Evolutionary conservation across 257 asterid species (phyloP).

Genomic region (Anisodus tanguticus): DNA sequence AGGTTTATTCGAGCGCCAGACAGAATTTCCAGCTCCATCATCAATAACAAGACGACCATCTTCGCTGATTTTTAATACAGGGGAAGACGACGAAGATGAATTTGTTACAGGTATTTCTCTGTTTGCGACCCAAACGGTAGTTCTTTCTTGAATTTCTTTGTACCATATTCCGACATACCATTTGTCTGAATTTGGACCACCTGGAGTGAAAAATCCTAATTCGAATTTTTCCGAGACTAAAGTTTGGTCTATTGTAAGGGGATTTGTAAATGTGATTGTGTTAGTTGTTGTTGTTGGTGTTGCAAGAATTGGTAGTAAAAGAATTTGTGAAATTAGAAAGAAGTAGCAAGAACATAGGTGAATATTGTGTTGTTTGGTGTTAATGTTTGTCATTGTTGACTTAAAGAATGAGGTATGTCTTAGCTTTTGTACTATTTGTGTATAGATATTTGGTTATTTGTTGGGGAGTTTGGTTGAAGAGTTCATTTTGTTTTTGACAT

Average conservation of each 20-base stretch:
- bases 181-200: constrained; percentile 32
- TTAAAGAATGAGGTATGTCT: neutral
- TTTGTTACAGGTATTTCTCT: constrained; percentile 16
- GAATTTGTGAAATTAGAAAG: constrained; percentile 27
- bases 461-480: neutral
- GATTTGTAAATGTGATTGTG: constrained; percentile 35
- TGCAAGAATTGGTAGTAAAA: constrained; percentile 16
- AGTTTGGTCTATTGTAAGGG: constrained; percentile 34
- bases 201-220: constrained; percentile 38
- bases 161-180: constrained; percentile 46
- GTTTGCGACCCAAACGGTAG: constrained; percentile 41
- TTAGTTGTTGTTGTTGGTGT: constrained; percentile 22
- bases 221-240: constrained; percentile 33
- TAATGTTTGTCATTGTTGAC: constrained; percentile 22
- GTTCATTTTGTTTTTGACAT: neutral
- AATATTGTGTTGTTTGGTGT: neutral
- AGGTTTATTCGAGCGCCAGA: constrained; percentile 8
- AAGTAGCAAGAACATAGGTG: neutral
- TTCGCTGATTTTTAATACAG: constrained; percentile 26
- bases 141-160: neutral
- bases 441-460: neutral
- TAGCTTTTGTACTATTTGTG: neutral
- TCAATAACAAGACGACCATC: constrained; percentile 33
- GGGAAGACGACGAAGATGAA: neutral
- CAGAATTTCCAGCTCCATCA: neutral